Evolutionary conservation across 257 asterid genomes (phyloP).

Genomic region (Primulina eburnea): DNA sequence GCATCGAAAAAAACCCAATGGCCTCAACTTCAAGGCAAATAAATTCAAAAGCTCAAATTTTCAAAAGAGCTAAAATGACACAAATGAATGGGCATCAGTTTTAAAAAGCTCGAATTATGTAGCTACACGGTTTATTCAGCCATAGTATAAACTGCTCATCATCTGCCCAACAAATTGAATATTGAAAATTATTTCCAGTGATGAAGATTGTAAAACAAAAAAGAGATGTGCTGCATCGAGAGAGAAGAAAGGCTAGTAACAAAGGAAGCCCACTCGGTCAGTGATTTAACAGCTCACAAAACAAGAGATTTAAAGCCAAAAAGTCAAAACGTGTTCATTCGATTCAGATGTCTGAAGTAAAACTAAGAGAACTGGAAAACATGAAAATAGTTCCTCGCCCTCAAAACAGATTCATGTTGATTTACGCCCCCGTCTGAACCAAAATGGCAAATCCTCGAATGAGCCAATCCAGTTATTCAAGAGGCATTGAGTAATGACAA

Average conservation of each 20-base stretch:
- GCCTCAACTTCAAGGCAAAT: neutral
- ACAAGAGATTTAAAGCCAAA: neutral
- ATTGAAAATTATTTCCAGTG: too few species aligned
- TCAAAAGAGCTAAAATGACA: neutral
- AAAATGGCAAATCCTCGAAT: slow-evolving; percentile 13
- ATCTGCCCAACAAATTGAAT: neutral
- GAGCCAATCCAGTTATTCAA: slow-evolving; percentile 26
- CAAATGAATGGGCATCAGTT: slow-evolving; percentile 9
- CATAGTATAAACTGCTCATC: neutral
- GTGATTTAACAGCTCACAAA: slow-evolving; percentile 26
- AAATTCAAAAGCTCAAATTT: neutral
- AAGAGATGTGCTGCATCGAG: slow-evolving; percentile 6
- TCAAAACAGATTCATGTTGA: slow-evolving; percentile 15
- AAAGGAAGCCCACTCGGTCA: slow-evolving; percentile 28
- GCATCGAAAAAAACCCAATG: too few species aligned
- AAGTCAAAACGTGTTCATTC: neutral
- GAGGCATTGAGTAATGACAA: slow-evolving; percentile 19
- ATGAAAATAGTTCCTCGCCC: neutral
- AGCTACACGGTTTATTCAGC: neutral
- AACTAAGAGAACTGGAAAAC: slow-evolving; percentile 4
- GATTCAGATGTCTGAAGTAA: slow-evolving; percentile 17
- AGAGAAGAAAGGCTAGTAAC: neutral
- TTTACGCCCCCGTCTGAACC: slow-evolving; percentile 48
- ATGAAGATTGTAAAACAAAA: neutral
- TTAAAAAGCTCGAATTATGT: slow-evolving; percentile 10